These are phyloP conservation scores for Citrus australasica DNA, from an alignment of 345 rosid genomes.

Conservation along the genomic window DNA sequence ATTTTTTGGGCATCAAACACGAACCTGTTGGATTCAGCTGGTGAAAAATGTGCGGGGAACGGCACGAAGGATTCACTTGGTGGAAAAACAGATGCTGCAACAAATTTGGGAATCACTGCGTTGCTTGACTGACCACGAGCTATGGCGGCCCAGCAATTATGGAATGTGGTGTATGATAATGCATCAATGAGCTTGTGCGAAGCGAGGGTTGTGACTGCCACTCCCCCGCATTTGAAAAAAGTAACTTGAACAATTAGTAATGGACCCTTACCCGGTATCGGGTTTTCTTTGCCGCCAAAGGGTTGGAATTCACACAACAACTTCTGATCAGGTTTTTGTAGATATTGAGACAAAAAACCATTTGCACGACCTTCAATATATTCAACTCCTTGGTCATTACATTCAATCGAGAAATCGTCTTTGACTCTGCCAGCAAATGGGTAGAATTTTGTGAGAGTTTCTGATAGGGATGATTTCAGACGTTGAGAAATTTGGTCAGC, in stretches of 20 bases:
- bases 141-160: too few species aligned
- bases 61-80: too few species aligned
- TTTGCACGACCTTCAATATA: constrained; percentile 19
- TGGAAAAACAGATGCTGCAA: too few species aligned
- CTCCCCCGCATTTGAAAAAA: background rate
- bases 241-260: background rate
- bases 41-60: background rate
- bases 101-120: too few species aligned
- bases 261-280: background rate
- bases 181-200: too few species aligned
- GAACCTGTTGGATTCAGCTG: constrained; percentile 3
- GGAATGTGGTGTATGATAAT: too few species aligned
- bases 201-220: background rate
- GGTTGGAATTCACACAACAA: constrained; percentile 15
- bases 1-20: constrained; percentile 20
- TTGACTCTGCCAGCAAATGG: constrained; percentile 17
- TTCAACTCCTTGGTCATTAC: constrained; percentile 13
- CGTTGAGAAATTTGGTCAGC: background rate
- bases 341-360: constrained; percentile 1
- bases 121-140: too few species aligned
- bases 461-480: too few species aligned
- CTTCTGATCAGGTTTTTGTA: constrained; percentile 5
- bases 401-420: constrained; percentile 1
- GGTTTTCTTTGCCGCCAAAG: background rate
- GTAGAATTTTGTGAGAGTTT: too few species aligned